phyloP scores from a whole-genome alignment of 441 rosid species.

The Populus hybrid region DNA sequence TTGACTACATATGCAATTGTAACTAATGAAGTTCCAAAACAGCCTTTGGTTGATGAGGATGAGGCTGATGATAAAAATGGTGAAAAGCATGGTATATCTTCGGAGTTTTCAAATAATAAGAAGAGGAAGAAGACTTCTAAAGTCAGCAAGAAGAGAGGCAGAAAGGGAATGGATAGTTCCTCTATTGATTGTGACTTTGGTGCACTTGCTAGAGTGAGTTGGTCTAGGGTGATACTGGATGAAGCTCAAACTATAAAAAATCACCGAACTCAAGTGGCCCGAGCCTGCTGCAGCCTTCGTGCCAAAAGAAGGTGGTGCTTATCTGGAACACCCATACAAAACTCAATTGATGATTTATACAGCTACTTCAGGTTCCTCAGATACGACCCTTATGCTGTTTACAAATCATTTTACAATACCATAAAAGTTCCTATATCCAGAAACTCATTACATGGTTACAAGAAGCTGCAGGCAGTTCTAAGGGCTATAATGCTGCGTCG shows the following conservation, averaged over 20 bases:
- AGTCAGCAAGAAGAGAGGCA: conserved; percentile 60
- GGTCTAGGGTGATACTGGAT: conserved; percentile 90
- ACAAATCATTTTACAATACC: conserved; percentile 61
- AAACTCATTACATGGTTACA: conserved; percentile 75
- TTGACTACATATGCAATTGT: conserved; percentile 90
- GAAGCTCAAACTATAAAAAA: conserved; percentile 99
- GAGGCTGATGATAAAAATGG: conserved; percentile 60
- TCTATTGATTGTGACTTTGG: conserved; percentile 59
- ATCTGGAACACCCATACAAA: conserved; percentile 98
- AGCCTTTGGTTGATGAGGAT: conserved; percentile 68
- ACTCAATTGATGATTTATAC: conserved; percentile 81
- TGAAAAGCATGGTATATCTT: conserved; percentile 52
- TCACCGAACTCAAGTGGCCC: conserved; percentile 92
- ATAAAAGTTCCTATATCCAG: conserved; percentile 77
- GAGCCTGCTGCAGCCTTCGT: conserved; percentile 90
- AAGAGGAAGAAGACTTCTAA: conserved; percentile 47
- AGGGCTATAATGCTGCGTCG: conserved; percentile 96
- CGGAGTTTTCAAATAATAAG: conserved; percentile 51
- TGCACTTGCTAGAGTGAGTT: conserved; percentile 71
- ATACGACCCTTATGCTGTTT: conserved; percentile 77
- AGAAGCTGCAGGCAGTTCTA: conserved; percentile 91
- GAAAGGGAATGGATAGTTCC: conserved; percentile 47
- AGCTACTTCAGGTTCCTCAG: conserved; percentile 96
- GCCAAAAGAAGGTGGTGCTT: conserved; percentile 98
- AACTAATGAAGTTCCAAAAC: conserved; percentile 84